phyloP scores from a whole-genome alignment of 208 protist genomes.

The Leishmania gerbilli region DNA sequence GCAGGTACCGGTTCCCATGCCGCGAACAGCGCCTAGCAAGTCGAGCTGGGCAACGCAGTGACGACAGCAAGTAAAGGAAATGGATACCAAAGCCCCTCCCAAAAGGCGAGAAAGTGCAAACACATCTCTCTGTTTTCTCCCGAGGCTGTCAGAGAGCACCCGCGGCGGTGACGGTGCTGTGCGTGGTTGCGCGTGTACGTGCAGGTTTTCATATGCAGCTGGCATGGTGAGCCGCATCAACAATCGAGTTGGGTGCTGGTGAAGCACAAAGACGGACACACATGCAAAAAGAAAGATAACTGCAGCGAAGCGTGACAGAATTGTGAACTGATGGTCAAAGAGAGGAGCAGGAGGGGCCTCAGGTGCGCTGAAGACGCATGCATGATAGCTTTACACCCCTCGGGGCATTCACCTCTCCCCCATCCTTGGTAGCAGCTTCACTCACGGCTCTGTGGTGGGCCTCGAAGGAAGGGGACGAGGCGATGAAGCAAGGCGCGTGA shows the following conservation, averaged over 20 bases:
- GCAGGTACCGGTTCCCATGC: slow-evolving; percentile 9
- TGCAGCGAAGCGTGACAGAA: not conserved
- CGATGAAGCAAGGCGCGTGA: not conserved
- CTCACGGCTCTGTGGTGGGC: not conserved
- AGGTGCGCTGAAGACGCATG: not conserved
- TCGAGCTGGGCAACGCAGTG: not conserved
- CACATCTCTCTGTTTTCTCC: not conserved
- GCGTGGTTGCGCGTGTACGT: not conserved
- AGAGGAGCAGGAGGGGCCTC: not conserved
- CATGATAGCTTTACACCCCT: not conserved
- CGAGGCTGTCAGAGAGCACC: not conserved
- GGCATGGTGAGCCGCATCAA: not conserved
- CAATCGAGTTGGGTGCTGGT: not conserved
- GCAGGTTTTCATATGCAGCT: not conserved
- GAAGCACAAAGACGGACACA: not conserved
- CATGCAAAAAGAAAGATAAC: not conserved
- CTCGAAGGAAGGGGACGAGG: not conserved
- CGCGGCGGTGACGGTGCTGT: not conserved
- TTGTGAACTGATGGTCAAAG: not conserved
- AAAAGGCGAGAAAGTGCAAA: not conserved
- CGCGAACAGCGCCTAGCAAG: not conserved
- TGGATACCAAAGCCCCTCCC: not conserved
- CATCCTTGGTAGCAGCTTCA: not conserved
- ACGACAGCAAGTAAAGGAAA: not conserved
- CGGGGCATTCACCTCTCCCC: too few species aligned